Percentiles rank a stretch among this genome's conserved stretches.
phyloP scores from a whole-genome alignment of 2,329 filamentous ascomycete species.

The Arthrinium puccinioides region DNA sequence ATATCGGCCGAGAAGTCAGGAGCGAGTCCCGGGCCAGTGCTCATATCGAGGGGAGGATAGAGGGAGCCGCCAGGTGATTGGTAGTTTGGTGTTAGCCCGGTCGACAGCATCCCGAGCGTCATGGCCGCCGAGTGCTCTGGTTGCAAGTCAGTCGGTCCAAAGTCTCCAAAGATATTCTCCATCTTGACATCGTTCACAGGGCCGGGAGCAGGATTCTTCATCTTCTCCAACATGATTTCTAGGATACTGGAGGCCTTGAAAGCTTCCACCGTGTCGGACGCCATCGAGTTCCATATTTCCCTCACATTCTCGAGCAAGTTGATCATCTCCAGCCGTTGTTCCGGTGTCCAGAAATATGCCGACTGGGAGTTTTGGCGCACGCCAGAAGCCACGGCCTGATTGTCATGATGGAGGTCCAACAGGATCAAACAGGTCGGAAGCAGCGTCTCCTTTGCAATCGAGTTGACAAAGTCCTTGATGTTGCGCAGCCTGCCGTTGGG shows the following conservation, averaged over 20 bases:
- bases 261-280: constrained; percentile 77
- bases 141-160: constrained; percentile 20
- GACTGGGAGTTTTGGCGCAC: constrained; percentile 33
- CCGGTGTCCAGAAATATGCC: constrained; percentile 47
- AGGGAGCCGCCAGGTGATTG: constrained; percentile 30
- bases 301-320: constrained; percentile 63
- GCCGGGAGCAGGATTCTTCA: constrained; percentile 44
- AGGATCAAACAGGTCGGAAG: constrained; percentile 79
- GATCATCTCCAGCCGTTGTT: constrained; percentile 69
- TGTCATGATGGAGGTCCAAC: constrained; percentile 72
- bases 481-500: constrained; percentile 63
- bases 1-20: constrained; percentile 29
- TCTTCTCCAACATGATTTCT: constrained; percentile 76
- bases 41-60: constrained; percentile 38
- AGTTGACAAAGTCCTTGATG: constrained; percentile 72
- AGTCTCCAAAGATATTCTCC: constrained; percentile 19
- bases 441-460: constrained; percentile 76
- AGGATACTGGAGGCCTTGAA: constrained; percentile 78
- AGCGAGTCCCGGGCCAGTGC: constrained; percentile 22
- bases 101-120: constrained; percentile 34
- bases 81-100: constrained; percentile 25
- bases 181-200: constrained; percentile 10
- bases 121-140: constrained; percentile 33
- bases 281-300: constrained; percentile 72
- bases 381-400: constrained; percentile 35